phyloP scores from a whole-genome alignment of 169 alveolate genomes.

The Cryptosporidium xiaoi region DNA sequence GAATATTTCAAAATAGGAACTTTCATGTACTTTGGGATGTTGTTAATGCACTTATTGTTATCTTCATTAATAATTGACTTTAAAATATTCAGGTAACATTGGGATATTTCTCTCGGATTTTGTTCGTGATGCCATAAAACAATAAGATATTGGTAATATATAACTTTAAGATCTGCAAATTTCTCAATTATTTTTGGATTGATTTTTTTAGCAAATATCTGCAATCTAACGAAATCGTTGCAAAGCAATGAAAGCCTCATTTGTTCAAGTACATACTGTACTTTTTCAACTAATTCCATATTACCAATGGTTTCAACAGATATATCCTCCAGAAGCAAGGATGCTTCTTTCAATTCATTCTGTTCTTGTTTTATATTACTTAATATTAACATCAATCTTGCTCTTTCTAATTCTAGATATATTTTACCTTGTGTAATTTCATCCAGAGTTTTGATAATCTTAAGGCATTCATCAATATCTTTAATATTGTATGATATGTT shows the following conservation, averaged over 20 bases:
- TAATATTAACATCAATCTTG: conserved; percentile 76
- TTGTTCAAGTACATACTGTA: conserved; percentile 81
- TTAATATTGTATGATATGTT: conserved; percentile 22
- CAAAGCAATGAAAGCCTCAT: conserved; percentile 77
- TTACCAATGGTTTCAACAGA: conserved; percentile 79
- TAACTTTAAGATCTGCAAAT: conserved; percentile 25
- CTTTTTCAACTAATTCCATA: conserved; percentile 81
- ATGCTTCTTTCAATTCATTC: conserved; percentile 78
- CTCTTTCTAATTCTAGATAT: conserved; percentile 82
- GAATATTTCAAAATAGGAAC: conserved; percentile 25
- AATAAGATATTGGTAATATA: conserved; percentile 56
- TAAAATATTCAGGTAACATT: conserved; percentile 18
- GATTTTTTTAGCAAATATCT: conserved; percentile 66
- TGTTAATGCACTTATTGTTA: neutral
- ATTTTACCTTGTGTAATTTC: conserved; percentile 77
- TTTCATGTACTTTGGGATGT: conserved; percentile 52
- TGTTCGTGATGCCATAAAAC: conserved; percentile 62
- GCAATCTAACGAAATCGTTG: conserved; percentile 63
- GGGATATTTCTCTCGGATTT: conserved; percentile 50
- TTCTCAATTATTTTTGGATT: conserved; percentile 47
- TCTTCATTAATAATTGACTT: conserved; percentile 1
- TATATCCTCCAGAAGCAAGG: conserved; percentile 78
- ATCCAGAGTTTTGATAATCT: conserved; percentile 38
- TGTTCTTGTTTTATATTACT: conserved; percentile 79
- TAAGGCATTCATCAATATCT: conserved; percentile 56